These are phyloP conservation scores for Silene vulgaris DNA, from an alignment of 179 eudicot species.

Conservation along the genomic window DNA sequence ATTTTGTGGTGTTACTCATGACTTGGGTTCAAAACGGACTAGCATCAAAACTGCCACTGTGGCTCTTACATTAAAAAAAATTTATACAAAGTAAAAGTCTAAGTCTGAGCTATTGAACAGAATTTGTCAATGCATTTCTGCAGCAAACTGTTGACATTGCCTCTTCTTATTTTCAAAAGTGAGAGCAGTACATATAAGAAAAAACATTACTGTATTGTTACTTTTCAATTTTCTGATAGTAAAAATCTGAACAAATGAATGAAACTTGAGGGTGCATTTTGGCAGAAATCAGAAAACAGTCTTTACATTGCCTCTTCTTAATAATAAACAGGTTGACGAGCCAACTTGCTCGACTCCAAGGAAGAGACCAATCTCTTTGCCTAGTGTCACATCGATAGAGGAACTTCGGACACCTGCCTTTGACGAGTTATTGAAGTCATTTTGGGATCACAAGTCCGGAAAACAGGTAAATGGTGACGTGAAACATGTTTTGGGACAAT, in stretches of 20 bases:
- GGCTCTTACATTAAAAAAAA: background rate
- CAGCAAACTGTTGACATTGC: background rate
- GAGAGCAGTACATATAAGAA: too few species aligned
- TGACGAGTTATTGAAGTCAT: slow-evolving; percentile 69
- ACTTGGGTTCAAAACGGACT: background rate
- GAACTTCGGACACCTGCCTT: slow-evolving; percentile 87
- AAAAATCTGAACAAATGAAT: background rate
- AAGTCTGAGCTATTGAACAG: background rate
- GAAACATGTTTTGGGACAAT: slow-evolving; percentile 47
- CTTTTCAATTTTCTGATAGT: background rate
- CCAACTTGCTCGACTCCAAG: slow-evolving; percentile 95
- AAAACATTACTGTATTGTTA: background rate
- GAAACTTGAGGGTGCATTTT: background rate
- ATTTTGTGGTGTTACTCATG: too few species aligned
- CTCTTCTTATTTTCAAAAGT: too few species aligned
- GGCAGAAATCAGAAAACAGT: background rate
- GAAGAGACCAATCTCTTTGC: slow-evolving; percentile 66
- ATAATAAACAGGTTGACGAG: slow-evolving; percentile 70
- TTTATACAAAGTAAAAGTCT: background rate
- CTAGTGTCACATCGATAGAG: slow-evolving; percentile 76
- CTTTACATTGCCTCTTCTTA: background rate
- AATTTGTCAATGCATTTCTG: background rate
- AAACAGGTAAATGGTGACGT: slow-evolving; percentile 70
- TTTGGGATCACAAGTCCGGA: slow-evolving; percentile 74
- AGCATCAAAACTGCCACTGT: background rate